These are phyloP conservation scores for Clarireedia monteithiana DNA, from an alignment of 2,329 filamentous ascomycete species.

Conservation along the genomic window DNA sequence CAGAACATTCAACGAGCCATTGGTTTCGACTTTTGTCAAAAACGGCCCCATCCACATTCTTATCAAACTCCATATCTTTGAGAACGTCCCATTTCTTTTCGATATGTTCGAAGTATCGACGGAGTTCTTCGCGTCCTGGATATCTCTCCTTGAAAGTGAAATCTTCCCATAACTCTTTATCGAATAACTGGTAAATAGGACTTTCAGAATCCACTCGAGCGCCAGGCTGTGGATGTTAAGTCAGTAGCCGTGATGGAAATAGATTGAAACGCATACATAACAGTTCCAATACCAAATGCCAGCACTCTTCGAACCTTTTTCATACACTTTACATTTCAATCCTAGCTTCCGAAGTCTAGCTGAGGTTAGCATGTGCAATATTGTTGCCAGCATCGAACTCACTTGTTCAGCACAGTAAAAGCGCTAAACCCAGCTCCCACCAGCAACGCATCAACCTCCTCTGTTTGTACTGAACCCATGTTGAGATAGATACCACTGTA, in stretches of 20 bases:
- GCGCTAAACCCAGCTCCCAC: slow-evolving; percentile 25
- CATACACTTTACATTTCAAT: slow-evolving; percentile 40
- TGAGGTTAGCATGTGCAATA: not conserved
- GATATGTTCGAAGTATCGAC: slow-evolving; percentile 51
- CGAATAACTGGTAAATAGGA: slow-evolving; percentile 38
- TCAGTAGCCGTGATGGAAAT: not conserved
- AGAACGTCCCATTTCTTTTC: slow-evolving; percentile 46
- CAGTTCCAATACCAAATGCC: slow-evolving; percentile 40
- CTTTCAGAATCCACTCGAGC: slow-evolving; percentile 37
- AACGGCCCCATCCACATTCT: slow-evolving; percentile 25
- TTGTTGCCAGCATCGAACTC: slow-evolving; percentile 31
- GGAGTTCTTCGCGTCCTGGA: slow-evolving; percentile 43
- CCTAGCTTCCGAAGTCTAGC: slow-evolving; percentile 39
- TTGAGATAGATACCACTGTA: not conserved
- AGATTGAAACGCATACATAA: slow-evolving; percentile 27
- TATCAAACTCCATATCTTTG: slow-evolving; percentile 35
- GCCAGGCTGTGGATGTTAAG: slow-evolving; percentile 31
- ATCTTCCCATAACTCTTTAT: slow-evolving; percentile 36
- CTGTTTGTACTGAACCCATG: slow-evolving; percentile 5
- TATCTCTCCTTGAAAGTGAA: slow-evolving; percentile 51
- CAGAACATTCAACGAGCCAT: slow-evolving; percentile 35
- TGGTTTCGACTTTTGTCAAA: slow-evolving; percentile 31
- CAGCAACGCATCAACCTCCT: slow-evolving; percentile 31
- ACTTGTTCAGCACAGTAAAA: slow-evolving; percentile 22
- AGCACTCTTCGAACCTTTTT: slow-evolving; percentile 43